Evolutionary conservation across 1,284 basidiomycete species (phyloP).

Genomic region (Inonotus hispidus): DNA sequence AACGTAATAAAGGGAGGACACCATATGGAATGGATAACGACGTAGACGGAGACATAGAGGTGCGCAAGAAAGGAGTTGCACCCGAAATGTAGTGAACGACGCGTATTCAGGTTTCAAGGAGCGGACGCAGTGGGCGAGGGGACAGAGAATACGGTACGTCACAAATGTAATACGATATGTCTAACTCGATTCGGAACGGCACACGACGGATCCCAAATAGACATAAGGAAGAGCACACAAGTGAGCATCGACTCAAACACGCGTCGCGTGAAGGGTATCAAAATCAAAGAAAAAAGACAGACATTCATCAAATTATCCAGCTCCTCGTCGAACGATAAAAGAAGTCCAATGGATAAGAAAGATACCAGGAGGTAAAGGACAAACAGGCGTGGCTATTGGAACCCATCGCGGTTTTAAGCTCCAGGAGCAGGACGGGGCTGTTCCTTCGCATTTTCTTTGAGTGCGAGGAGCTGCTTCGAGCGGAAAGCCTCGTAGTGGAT

Average conservation of each 20-base stretch:
- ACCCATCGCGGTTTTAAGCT: constrained; percentile 6
- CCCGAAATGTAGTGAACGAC: too few species aligned
- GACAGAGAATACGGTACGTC: not conserved
- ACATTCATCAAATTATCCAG: not conserved
- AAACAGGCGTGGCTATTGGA: not conserved
- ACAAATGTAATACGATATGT: not conserved
- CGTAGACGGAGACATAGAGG: not conserved
- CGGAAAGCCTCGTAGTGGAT: constrained; percentile 99
- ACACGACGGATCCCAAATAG: too few species aligned
- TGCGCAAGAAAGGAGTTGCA: not conserved
- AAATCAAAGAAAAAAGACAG: not conserved
- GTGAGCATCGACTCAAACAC: not conserved
- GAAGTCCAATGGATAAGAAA: not conserved
- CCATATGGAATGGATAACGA: not conserved
- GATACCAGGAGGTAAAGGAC: not conserved
- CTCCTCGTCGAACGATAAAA: not conserved
- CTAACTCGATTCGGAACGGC: too few species aligned
- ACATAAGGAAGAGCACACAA: not conserved
- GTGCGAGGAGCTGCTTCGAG: constrained; percentile 90
- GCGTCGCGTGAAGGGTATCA: not conserved
- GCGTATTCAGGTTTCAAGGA: constrained; percentile 11
- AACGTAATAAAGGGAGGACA: too few species aligned
- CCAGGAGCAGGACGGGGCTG: constrained; percentile 11
- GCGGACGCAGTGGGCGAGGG: not conserved
- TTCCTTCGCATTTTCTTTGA: constrained; percentile 75